Evolutionary conservation across 2,329 filamentous ascomycete species (phyloP).

Genomic region (Cryphonectria japonica): DNA sequence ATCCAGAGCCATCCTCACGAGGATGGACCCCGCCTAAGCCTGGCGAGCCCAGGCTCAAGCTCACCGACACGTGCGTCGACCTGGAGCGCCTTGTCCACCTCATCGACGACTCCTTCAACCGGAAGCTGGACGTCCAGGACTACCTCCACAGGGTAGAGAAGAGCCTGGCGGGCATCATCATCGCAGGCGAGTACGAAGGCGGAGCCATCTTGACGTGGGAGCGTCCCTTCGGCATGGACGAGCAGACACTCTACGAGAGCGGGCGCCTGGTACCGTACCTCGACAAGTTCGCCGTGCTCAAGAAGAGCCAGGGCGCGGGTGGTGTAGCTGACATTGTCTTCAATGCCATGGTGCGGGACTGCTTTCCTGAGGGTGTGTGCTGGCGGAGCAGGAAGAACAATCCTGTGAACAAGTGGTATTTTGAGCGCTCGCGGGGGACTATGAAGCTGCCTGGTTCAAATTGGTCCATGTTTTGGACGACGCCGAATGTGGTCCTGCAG

Average conservation of each 20-base stretch:
- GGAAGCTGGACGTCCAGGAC: constrained; percentile 79
- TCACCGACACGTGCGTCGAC: constrained; percentile 83
- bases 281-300: constrained; percentile 95
- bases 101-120: constrained; percentile 91
- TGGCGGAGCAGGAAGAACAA: constrained; percentile 92
- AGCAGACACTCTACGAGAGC: constrained; percentile 57
- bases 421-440: constrained; percentile 83
- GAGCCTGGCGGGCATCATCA: constrained; percentile 86
- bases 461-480: constrained; percentile 99
- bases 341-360: constrained; percentile 89
- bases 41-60: constrained; percentile 62
- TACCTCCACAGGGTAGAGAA: constrained; percentile 82
- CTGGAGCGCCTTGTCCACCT: constrained; percentile 80
- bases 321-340: constrained; percentile 96
- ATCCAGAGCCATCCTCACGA: constrained; percentile 68
- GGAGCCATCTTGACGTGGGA: constrained; percentile 97
- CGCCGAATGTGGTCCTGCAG: constrained; percentile 62
- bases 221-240: constrained; percentile 63
- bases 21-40: constrained; percentile 71
- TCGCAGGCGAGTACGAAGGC: constrained; percentile 95
- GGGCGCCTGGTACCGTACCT: constrained; percentile 84
- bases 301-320: constrained; percentile 83
- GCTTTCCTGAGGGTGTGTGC: constrained; percentile 86
- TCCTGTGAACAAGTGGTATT: constrained; percentile 99
- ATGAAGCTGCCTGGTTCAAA: constrained; percentile 80